These are phyloP conservation scores for Hanseniaspora uvarum DNA, from an alignment of 1,139 yeast genomes.

Conservation along the genomic window DNA sequence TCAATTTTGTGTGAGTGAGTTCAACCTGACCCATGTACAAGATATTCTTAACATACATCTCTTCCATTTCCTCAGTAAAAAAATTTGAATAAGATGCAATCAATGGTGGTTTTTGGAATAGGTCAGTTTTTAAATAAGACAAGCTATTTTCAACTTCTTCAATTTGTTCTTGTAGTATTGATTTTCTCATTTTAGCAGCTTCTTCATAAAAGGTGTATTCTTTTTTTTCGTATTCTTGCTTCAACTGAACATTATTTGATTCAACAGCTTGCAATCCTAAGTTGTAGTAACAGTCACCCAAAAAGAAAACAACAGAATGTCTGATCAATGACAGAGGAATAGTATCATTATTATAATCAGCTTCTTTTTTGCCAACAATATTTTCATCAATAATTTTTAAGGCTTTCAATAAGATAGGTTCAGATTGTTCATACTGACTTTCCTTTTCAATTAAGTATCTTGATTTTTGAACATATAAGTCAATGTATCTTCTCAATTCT, in stretches of 20 bases:
- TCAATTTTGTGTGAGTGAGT: neutral
- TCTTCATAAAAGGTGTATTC: constrained; percentile 40
- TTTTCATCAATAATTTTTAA: constrained; percentile 17
- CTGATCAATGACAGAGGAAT: neutral
- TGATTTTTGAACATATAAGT: constrained; percentile 43
- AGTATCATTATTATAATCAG: neutral
- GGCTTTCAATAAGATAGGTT: constrained; percentile 35
- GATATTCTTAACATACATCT: neutral
- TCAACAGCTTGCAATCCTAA: constrained; percentile 20
- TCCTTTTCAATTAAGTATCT: constrained; percentile 48
- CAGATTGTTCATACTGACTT: constrained; percentile 43
- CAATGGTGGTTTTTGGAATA: neutral
- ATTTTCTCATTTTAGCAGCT: neutral
- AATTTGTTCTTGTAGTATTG: constrained; percentile 23
- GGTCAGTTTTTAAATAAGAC: neutral
- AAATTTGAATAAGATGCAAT: neutral
- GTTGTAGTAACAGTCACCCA: constrained; percentile 50
- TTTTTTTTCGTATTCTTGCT: constrained; percentile 33
- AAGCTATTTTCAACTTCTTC: neutral
- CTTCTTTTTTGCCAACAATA: neutral
- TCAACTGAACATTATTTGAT: constrained; percentile 17
- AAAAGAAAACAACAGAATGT: constrained; percentile 31
- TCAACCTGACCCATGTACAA: neutral
- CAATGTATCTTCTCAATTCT: constrained; percentile 41
- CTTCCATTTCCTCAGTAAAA: neutral